Base-by-base conservation (phyloP, 495 filamentous ascomycete genomes). In the Penicillium verhagenii region DNA sequence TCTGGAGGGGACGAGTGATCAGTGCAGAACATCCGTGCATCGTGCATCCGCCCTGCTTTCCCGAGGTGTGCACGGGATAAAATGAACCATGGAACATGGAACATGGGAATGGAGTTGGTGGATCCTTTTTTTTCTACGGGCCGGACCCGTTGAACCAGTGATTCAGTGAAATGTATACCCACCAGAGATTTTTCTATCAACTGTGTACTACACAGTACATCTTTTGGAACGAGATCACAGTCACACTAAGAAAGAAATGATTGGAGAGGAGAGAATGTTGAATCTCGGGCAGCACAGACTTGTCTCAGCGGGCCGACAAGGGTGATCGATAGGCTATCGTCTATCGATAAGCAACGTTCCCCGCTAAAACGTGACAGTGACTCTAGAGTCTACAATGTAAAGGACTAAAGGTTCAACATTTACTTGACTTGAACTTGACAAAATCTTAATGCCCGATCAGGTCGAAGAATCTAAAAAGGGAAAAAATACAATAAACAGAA, bases 251-350 rank as follows among this genome's bases (percentile, higher is more conserved):
- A 21, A 38, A 33, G 50, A 29, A 64, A 57, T 57, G 62, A 63
- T 69, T 62, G 60, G 63, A 26, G 40, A 50, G 14, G 40, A 29
- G 26, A 21, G 24, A 28, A 35, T 33, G 13, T 52, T 29, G 54
- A 31, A 33, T 48, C 18, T 38, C 42, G 20, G 47, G 50, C 52
- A 40, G 54, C 61, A 61, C 61, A 50, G 58, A 57, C 54, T 29
- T 46, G 53, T 54, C 50, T 56, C 50, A 54, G 53, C 47, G 47
- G 46, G 50, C 43, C 21, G 48, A 46, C 21, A 44, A 26, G 31
- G 28, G 29, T 42, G 31, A 57, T 61, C 56, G 62, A 67, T 65
- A 68, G 64, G 61, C 62, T 67, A 59, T 66, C 58, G 58, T 54
- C 56, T 60, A 60, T 60, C 57, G 54, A 64, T 63, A 60, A 63